A percentile compares a stretch with the other conserved stretches of the same genome.
Conservation (phyloP, 768 basidiomycete species). For the Leucocoprinus leucothites region DNA sequence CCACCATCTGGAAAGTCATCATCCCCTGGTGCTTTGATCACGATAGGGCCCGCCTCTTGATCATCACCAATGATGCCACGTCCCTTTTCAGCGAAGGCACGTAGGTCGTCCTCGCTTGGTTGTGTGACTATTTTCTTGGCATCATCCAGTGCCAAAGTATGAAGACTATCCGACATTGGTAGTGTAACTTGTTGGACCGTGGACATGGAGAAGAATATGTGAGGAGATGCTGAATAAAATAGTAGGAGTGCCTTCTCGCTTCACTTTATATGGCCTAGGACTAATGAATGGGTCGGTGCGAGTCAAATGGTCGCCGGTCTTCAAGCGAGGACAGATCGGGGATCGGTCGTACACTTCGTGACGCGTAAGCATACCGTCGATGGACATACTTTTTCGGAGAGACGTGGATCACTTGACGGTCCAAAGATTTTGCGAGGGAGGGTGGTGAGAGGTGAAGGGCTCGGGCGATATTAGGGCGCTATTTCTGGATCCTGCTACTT, state of each 20-base stretch:
- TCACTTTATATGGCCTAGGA: no score
- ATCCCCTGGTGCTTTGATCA: not conserved
- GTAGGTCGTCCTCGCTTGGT: not conserved
- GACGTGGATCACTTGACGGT: constrained; percentile 1
- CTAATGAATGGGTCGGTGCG: not conserved
- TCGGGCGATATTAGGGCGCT: not conserved
- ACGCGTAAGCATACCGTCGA: not conserved
- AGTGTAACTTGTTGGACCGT: not conserved
- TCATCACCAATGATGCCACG: not conserved
- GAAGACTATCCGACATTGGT: not conserved
- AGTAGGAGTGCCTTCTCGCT: no score
- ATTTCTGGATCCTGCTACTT: not conserved
- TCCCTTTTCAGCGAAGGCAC: not conserved
- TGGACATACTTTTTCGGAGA: not conserved
- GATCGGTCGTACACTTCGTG: not conserved
- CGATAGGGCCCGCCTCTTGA: not conserved
- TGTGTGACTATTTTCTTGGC: not conserved
- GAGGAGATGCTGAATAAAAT: no score
- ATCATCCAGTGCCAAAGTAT: not conserved
- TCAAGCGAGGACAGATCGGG: not conserved
- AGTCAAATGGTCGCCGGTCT: not conserved
- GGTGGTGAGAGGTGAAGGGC: not conserved
- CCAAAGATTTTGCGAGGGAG: not conserved
- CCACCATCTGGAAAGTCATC: constrained; percentile 44
- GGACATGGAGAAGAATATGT: not conserved